Percentiles rank a stretch among this genome's conserved stretches.
These are phyloP conservation scores for Calycina marina DNA, from an alignment of 2,329 filamentous ascomycete genomes.

Conservation along the genomic window DNA sequence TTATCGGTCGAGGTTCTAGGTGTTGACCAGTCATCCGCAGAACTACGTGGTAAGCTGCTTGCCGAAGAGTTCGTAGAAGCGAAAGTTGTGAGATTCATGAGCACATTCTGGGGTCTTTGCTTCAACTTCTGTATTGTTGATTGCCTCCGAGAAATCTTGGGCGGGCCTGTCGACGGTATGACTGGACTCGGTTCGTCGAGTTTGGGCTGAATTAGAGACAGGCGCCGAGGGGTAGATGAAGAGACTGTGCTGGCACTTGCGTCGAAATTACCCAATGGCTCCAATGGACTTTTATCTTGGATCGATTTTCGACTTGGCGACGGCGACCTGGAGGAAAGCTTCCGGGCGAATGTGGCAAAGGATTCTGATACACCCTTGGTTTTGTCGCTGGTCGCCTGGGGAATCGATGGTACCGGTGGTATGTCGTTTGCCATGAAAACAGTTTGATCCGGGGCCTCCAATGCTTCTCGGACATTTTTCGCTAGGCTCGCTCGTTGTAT, in stretches of 20 bases:
- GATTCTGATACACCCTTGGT: slow-evolving; percentile 33
- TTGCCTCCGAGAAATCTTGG: slow-evolving; percentile 7
- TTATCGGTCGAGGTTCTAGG: slow-evolving; percentile 29
- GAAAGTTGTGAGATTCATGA: slow-evolving; percentile 19
- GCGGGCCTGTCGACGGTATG: slow-evolving; percentile 11
- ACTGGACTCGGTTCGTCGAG: slow-evolving; percentile 10
- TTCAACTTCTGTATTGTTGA: slow-evolving; percentile 16
- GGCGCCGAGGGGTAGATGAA: slow-evolving; percentile 7
- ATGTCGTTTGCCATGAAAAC: slow-evolving; percentile 21
- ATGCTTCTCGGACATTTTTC: slow-evolving; percentile 18
- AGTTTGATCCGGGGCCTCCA: slow-evolving; percentile 7
- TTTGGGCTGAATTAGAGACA: slow-evolving; percentile 8
- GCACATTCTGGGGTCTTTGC: slow-evolving; percentile 17
- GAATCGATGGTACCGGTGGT: slow-evolving; percentile 20
- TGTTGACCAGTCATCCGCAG: slow-evolving; percentile 30
- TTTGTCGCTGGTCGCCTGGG: slow-evolving; percentile 22
- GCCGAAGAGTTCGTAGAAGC: slow-evolving; percentile 21
- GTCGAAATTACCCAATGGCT: too few relatives aligned
- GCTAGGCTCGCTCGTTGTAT: slow-evolving; percentile 19
- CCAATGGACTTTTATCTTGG: too few relatives aligned
- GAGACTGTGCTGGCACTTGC: slow-evolving; percentile 1
- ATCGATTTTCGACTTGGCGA: slow-evolving; percentile 24
- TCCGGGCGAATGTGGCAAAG: slow-evolving; percentile 33
- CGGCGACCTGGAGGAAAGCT: slow-evolving; percentile 29
- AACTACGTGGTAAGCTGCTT: slow-evolving; percentile 26